Percentiles rank a stretch among this genome's conserved stretches.
These are phyloP conservation scores for Dicorynia guianensis DNA, from an alignment of 306 rosid species.

Conservation along the genomic window DNA sequence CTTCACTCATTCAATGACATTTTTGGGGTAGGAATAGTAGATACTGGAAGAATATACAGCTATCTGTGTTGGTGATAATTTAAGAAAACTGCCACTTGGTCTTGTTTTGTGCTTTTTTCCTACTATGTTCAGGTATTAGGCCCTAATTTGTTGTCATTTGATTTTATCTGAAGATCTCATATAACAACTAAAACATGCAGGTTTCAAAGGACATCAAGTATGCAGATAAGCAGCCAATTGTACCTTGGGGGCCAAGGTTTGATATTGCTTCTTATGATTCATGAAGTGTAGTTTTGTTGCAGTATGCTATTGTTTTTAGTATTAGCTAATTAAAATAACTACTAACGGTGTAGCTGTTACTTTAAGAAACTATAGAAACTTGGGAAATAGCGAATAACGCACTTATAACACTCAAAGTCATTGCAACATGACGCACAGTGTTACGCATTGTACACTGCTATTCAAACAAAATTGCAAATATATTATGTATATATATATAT, in stretches of 20 bases:
- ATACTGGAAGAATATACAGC: slow-evolving; percentile 25
- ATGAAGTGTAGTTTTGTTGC: slow-evolving; percentile 20
- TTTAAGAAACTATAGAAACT: slow-evolving; percentile 4
- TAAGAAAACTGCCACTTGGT: neutral
- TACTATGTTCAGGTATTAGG: slow-evolving; percentile 14
- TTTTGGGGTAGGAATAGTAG: slow-evolving; percentile 15
- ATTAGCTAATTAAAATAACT: slow-evolving; percentile 28
- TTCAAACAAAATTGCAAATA: too few species aligned
- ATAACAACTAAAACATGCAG: slow-evolving; percentile 50
- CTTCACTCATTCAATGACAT: slow-evolving; percentile 1
- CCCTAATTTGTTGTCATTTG: neutral
- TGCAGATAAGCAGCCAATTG: slow-evolving; percentile 94
- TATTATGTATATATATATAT: too few species aligned
- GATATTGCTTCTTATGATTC: slow-evolving; percentile 40
- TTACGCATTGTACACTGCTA: too few species aligned
- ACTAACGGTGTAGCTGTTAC: neutral
- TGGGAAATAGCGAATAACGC: too few species aligned
- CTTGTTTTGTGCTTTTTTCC: slow-evolving; percentile 27
- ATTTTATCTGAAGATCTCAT: slow-evolving; percentile 33
- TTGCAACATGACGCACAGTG: too few species aligned
- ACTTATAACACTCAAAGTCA: too few species aligned
- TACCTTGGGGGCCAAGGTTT: slow-evolving; percentile 99
- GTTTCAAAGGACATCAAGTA: slow-evolving; percentile 96
- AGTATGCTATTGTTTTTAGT: slow-evolving; percentile 23
- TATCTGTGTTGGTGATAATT: slow-evolving; percentile 10